Evolutionary conservation across 2,329 filamentous ascomycete genomes (phyloP).

Genomic region (Aspergillus sp.): DNA sequence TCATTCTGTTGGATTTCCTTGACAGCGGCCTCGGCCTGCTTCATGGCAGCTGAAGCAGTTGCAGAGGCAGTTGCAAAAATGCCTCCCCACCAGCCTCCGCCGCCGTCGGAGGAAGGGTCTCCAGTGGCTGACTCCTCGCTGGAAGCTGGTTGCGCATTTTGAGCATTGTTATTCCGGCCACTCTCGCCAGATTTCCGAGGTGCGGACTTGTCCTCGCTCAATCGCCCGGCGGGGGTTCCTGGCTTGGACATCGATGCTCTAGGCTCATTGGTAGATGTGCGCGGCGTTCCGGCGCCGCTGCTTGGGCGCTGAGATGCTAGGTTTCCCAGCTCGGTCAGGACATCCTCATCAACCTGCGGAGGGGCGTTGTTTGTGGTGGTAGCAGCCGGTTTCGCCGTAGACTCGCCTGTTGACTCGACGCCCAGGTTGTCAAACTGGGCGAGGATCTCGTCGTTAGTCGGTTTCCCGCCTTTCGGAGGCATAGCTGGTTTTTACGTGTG

Average conservation of each 20-base stretch:
- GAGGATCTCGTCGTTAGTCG: conserved; percentile 50
- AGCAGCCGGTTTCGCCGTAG: conserved; percentile 28
- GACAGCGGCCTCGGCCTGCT: conserved; percentile 88
- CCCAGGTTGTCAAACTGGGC: conserved; percentile 51
- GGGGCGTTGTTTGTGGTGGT: conserved; percentile 20
- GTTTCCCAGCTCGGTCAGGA: conserved; percentile 83
- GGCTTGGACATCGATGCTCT: conserved; percentile 57
- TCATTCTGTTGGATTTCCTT: conserved; percentile 96
- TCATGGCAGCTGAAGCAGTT: conserved; percentile 71
- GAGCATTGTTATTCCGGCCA: conserved; percentile 68
- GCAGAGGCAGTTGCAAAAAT: conserved; percentile 78
- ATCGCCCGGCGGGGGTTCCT: conserved; percentile 49
- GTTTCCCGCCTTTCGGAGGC: conserved; percentile 39
- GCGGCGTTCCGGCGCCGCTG: conserved; percentile 80
- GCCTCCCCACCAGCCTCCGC: conserved; percentile 87
- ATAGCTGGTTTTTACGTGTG: conserved; percentile 21
- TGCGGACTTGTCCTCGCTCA: conserved; percentile 63
- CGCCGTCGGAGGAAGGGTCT: conserved; percentile 51
- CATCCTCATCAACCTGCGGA: conserved; percentile 62
- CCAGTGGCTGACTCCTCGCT: conserved; percentile 37
- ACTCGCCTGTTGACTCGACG: conserved; percentile 33
- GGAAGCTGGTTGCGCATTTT: conserved; percentile 38
- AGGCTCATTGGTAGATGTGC: conserved; percentile 51
- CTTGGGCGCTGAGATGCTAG: conserved; percentile 68
- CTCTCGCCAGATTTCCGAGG: conserved; percentile 77